Evolutionary conservation across 441 rosid genomes (phyloP).

Genomic region (Erodium trifolium): DNA sequence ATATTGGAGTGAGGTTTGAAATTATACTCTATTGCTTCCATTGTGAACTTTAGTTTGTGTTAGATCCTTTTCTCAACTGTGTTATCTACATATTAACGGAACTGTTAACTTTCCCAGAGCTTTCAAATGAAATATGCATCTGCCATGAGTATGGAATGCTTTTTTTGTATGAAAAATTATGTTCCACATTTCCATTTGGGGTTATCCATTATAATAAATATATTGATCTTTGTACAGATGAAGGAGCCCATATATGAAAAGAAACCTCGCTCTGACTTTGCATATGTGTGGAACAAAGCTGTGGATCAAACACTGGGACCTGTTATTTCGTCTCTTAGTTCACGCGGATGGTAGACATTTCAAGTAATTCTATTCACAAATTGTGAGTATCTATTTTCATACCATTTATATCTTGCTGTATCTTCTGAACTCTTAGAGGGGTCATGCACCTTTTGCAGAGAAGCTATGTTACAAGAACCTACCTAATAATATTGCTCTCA

Average conservation of each 20-base stretch:
- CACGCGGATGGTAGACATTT: slow-evolving; percentile 49
- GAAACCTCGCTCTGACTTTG: slow-evolving; percentile 43
- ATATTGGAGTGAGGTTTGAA: not conserved
- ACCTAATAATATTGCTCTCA: slow-evolving; percentile 10
- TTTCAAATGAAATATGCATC: not conserved
- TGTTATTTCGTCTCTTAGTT: slow-evolving; percentile 48
- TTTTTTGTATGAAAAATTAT: not conserved
- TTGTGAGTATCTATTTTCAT: slow-evolving; percentile 15
- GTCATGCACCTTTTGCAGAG: slow-evolving; percentile 11
- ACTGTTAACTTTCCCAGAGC: not conserved
- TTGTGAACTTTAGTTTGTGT: not conserved
- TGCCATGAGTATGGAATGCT: slow-evolving; percentile 1
- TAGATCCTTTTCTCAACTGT: not conserved
- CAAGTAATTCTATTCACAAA: slow-evolving; percentile 6
- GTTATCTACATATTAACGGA: not conserved
- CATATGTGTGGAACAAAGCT: slow-evolving; percentile 69
- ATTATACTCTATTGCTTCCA: not conserved
- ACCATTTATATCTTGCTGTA: not conserved
- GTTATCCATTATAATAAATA: slow-evolving; percentile 14
- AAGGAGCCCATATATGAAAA: slow-evolving; percentile 52
- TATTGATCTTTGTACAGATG: slow-evolving; percentile 35
- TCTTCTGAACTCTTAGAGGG: no score
- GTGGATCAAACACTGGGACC: slow-evolving; percentile 74
- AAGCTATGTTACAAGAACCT: slow-evolving; percentile 10
- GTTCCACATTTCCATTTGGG: slow-evolving; percentile 4